Conservation (phyloP, 1,284 basidiomycete genomes). For the Trichosporon sp. region DNA sequence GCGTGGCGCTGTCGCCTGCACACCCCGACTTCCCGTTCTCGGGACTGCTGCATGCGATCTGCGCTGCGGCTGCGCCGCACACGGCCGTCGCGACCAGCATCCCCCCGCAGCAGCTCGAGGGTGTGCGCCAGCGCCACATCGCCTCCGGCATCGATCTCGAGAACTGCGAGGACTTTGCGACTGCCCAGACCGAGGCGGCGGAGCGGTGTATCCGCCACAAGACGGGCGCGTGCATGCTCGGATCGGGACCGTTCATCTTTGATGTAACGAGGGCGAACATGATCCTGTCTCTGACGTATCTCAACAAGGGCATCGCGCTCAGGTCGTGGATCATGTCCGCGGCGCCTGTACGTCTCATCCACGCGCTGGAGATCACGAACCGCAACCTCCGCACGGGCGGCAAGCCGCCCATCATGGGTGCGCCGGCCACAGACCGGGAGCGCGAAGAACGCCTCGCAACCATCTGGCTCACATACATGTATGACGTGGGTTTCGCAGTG, state of each 20-base stretch:
- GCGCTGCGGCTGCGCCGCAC: conserved; percentile 54
- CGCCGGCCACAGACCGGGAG: conserved; percentile 34
- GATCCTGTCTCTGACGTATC: conserved; percentile 43
- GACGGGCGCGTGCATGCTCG: conserved; percentile 40
- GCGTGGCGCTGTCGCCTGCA: conserved; percentile 56
- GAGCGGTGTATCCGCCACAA: conserved; percentile 39
- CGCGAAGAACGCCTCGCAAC: conserved; percentile 48
- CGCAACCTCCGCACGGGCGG: conserved; percentile 32
- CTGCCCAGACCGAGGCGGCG: conserved; percentile 45
- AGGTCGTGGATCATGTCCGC: conserved; percentile 45
- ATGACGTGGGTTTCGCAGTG: conserved; percentile 41
- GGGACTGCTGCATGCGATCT: conserved; percentile 58
- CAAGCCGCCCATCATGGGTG: conserved; percentile 42
- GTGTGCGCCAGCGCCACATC: conserved; percentile 34
- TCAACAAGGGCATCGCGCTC: conserved; percentile 43
- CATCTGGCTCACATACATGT: conserved; percentile 46
- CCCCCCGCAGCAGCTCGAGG: conserved; percentile 41
- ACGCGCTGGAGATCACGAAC: conserved; percentile 44
- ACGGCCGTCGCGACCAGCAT: conserved; percentile 50
- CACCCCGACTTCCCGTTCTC: conserved; percentile 56
- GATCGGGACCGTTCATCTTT: conserved; percentile 40
- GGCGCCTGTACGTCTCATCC: conserved; percentile 41
- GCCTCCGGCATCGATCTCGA: conserved; percentile 38
- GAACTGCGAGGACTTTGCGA: conserved; percentile 46
- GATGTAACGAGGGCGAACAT: conserved; percentile 48